A percentile compares a stretch with the other conserved stretches of the same genome.
phyloP scores from a whole-genome alignment of 352 stramenopile genomes.

The Pythium coloratum region DNA sequence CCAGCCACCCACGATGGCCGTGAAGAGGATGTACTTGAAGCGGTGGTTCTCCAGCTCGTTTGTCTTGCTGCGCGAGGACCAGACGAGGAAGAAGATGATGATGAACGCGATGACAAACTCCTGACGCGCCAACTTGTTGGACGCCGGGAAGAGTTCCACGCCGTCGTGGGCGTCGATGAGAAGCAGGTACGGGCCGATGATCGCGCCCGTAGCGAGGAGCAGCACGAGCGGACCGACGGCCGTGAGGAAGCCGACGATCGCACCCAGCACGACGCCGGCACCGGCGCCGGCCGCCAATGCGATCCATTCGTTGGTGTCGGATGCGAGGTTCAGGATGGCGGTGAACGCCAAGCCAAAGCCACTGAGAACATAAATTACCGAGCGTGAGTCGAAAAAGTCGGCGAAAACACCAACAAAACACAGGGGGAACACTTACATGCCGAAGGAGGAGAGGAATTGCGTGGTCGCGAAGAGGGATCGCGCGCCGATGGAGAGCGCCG shows the following conservation, averaged over 20 bases:
- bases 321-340: slow-evolving; percentile 54
- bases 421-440: slow-evolving; percentile 61
- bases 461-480: slow-evolving; percentile 82
- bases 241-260: slow-evolving; percentile 79
- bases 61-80: slow-evolving; percentile 73
- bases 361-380: slow-evolving; percentile 30
- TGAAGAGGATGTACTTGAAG: slow-evolving; percentile 89
- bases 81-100: slow-evolving; percentile 87
- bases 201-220: slow-evolving; percentile 59
- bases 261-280: slow-evolving; percentile 58
- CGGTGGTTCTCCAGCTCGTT: slow-evolving; percentile 85
- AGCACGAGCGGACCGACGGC: slow-evolving; percentile 67
- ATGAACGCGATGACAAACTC: slow-evolving; percentile 88
- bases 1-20: slow-evolving; percentile 70
- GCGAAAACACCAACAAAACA: slow-evolving; percentile 9
- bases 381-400: background rate
- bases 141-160: slow-evolving; percentile 57
- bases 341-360: slow-evolving; percentile 72
- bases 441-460: slow-evolving; percentile 81
- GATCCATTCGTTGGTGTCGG: slow-evolving; percentile 77
- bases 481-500: slow-evolving; percentile 77
- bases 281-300: slow-evolving; percentile 59
- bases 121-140: slow-evolving; percentile 81
- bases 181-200: slow-evolving; percentile 75
- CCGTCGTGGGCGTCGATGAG: slow-evolving; percentile 77